phyloP scores from a whole-genome alignment of 148 eudicot genomes.

The Dysphania ambrosioides region DNA sequence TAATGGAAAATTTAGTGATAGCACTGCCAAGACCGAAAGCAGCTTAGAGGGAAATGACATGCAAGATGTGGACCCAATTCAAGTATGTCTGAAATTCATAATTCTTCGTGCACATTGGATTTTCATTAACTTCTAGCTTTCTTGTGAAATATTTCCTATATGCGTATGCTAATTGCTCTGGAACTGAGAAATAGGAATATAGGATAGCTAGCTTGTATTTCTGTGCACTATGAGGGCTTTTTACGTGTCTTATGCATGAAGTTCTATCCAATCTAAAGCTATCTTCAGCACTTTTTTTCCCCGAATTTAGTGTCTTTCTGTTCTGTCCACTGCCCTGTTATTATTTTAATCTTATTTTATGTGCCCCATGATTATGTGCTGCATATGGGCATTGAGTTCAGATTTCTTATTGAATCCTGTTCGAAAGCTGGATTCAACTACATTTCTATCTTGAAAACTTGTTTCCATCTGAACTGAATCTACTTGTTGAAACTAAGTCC shows the following conservation, averaged over 20 bases:
- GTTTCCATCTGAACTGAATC: constrained; percentile 6
- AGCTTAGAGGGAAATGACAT: constrained; percentile 24
- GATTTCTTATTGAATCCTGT: neutral
- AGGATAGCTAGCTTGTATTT: neutral
- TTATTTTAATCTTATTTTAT: neutral
- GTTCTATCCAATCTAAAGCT: neutral
- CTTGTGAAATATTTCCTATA: neutral
- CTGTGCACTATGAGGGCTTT: neutral
- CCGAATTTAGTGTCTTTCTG: neutral
- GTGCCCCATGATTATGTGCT: neutral
- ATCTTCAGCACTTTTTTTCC: neutral
- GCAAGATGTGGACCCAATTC: constrained; percentile 64
- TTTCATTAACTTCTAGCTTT: neutral
- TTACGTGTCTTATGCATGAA: neutral
- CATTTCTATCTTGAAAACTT: neutral
- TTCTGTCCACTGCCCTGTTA: neutral
- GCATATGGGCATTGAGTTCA: neutral
- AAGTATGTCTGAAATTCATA: constrained; percentile 52
- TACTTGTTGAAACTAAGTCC: neutral
- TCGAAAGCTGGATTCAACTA: neutral
- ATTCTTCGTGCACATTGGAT: neutral
- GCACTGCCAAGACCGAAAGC: constrained; percentile 21
- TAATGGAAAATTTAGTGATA: constrained; percentile 35
- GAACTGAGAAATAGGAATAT: constrained; percentile 5
- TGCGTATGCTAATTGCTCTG: neutral